Percentiles rank a stretch among this genome's conserved stretches.
Evolutionary conservation across 148 eudicot genomes (phyloP).

Genomic region (Rhododendron kiyosumense): DNA sequence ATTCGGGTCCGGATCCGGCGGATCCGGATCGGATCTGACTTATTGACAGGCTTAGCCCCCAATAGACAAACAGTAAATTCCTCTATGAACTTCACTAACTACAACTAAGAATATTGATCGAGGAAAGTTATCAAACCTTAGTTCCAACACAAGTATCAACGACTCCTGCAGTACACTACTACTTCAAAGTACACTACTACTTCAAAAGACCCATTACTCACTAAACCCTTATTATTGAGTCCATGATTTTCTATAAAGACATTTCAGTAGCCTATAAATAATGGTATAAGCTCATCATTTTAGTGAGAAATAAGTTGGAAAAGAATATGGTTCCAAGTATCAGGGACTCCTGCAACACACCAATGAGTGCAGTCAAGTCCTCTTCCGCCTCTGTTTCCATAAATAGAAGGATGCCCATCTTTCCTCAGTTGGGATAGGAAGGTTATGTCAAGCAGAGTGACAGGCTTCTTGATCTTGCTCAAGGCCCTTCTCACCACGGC

Average conservation of each 20-base stretch:
- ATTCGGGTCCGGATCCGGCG: too few species aligned
- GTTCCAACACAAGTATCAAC: too few species aligned
- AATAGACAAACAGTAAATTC: too few species aligned
- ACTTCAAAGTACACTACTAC: too few species aligned
- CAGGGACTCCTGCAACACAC: slow-evolving; percentile 87
- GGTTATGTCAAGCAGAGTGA: slow-evolving; percentile 61
- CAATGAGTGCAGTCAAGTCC: slow-evolving; percentile 79
- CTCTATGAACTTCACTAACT: too few species aligned
- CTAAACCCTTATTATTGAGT: neutral
- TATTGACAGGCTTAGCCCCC: too few species aligned
- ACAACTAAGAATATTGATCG: too few species aligned
- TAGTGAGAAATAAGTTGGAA: slow-evolving; percentile 33
- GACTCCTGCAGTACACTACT: too few species aligned
- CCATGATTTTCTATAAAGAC: neutral
- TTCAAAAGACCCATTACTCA: too few species aligned
- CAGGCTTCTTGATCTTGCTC: slow-evolving; percentile 46
- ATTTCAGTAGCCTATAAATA: neutral
- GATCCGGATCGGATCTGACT: too few species aligned
- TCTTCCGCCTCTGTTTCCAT: slow-evolving; percentile 25
- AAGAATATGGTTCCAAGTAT: slow-evolving; percentile 76
- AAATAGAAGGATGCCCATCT: slow-evolving; percentile 71
- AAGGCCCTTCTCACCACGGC: slow-evolving; percentile 43
- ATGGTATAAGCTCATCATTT: neutral
- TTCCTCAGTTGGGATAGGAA: slow-evolving; percentile 50
- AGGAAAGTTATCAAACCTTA: too few species aligned